Evolutionary conservation across 2,329 filamentous ascomycete species (phyloP).

Genomic region (Sclerotinia nivalis): DNA sequence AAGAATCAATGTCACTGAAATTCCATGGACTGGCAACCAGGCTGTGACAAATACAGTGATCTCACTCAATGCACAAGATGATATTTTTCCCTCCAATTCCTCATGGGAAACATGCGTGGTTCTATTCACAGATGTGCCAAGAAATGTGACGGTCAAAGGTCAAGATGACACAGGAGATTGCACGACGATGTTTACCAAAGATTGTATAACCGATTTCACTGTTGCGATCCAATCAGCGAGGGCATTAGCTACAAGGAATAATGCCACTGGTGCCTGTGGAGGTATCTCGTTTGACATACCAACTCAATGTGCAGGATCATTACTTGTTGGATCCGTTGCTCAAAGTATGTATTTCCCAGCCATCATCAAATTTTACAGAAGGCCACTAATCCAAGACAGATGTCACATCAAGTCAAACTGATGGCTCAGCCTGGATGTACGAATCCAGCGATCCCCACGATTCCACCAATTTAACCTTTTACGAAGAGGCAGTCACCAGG

Average conservation of each 20-base stretch:
- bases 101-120: conserved; percentile 19
- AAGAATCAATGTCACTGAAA: conserved; percentile 13
- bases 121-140: background rate
- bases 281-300: background rate
- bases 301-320: background rate
- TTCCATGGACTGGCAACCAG: conserved; percentile 1
- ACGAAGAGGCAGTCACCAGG: conserved; percentile 1
- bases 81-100: background rate
- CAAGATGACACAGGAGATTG: conserved; percentile 17
- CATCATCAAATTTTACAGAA: background rate
- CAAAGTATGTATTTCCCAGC: background rate
- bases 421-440: conserved; percentile 6
- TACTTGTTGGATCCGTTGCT: background rate
- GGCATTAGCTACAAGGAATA: background rate
- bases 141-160: conserved; percentile 1
- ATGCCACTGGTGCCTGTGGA: background rate
- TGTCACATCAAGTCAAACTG: background rate
- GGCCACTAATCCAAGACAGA: background rate
- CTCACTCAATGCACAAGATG: background rate
- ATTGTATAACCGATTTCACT: background rate
- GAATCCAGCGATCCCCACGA: background rate
- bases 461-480: background rate
- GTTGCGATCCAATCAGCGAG: background rate
- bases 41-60: conserved; percentile 14
- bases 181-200: background rate